Base-by-base conservation (phyloP, 768 basidiomycete genomes). In the Kwoniella europaea region DNA sequence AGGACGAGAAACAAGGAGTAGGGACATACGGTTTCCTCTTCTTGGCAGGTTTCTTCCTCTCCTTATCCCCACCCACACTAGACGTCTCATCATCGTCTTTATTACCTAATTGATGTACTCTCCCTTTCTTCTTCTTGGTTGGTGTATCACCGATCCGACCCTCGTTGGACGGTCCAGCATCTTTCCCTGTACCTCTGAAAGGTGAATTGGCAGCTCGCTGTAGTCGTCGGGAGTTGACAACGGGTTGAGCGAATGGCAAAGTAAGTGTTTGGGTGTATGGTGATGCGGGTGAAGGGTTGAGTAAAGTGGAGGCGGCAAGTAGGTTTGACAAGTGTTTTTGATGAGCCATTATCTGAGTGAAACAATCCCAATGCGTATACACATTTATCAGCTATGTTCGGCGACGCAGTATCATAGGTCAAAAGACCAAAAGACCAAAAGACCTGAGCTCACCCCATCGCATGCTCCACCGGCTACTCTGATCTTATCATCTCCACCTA, bases 401-500 rank as follows among this genome's bases (percentile, higher is more conserved):
- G 22, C 13, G 22, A 13, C n/a, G 27, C 46, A 50, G 20, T 27
- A 52, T 18, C 22, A 16, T 24, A 18, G 29, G 44, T 27, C 3
- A 18, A 55, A 10, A 55, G 16, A 55, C 3, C 3, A 18, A 55
- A 10, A 55, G 16, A 55, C 3, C 3, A 18, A 55, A 10, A 55
- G 16, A 55, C 3, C 54, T 84, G 84, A 43, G 78, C 90, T 88
- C 84, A 98, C 89, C 77, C 89, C 91, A 85, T 98, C 94, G 46
- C 92, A 92, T 29, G 94, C 94, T 73, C 90, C 90, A 75, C 91
- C 93, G 20, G 93, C 93, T 71, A 96, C 93, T 79, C 93, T 89
- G 84, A 98, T 96, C 87, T 98, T 98, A 89, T 98, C 97, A 84
- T 98, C 96, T 65, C 92, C 92, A 29, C 96, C 95, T 71, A 94